A percentile compares a stretch with the other conserved stretches of the same genome.
Conservation (phyloP, 2,329 filamentous ascomycete species). For the Alternaria tenuissima region DNA sequence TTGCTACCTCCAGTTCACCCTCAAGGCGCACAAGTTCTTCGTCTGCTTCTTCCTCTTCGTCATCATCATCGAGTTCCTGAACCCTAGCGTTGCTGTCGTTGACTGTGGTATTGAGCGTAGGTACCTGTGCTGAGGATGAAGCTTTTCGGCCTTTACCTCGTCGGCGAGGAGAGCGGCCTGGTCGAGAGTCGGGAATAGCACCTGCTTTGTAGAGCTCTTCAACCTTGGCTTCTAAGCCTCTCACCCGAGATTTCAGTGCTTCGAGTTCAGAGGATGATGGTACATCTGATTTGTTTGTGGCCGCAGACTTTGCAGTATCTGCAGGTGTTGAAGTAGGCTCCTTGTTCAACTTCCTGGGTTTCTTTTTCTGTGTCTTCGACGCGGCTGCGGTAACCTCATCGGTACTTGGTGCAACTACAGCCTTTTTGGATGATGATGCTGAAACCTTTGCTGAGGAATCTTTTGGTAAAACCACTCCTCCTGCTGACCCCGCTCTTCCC, state of each 20-base stretch:
- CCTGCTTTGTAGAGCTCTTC: constrained; percentile 44
- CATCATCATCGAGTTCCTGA: constrained; percentile 22
- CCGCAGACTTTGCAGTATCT: constrained; percentile 6
- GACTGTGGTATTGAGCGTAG: constrained; percentile 23
- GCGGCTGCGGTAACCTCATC: constrained; percentile 8
- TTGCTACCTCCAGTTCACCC: constrained; percentile 43
- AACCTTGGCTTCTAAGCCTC: constrained; percentile 48
- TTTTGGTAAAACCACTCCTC: constrained; percentile 35
- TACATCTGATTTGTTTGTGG: constrained; percentile 9
- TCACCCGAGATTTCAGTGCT: constrained; percentile 46
- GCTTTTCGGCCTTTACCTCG: constrained; percentile 43
- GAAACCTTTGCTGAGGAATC: constrained; percentile 17
- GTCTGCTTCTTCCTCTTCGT: constrained; percentile 39
- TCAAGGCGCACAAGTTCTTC: constrained; percentile 45
- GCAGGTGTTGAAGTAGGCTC: constrained; percentile 26
- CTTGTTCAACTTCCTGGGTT: constrained; percentile 47
- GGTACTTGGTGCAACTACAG: constrained; percentile 12
- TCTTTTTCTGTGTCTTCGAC: constrained; percentile 17
- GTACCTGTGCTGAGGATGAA: constrained; percentile 31
- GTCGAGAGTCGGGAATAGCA: constrained; percentile 14
- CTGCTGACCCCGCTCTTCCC: constrained; percentile 40
- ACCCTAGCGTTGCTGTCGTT: constrained; percentile 20
- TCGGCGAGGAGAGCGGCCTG: constrained; percentile 41
- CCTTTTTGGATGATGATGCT: constrained; percentile 4
- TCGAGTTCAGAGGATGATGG: constrained; percentile 40